A percentile compares a stretch with the other conserved stretches of the same genome.
Conservation (phyloP, 768 basidiomycete genomes). For the Daedaleopsis nitida region DNA sequence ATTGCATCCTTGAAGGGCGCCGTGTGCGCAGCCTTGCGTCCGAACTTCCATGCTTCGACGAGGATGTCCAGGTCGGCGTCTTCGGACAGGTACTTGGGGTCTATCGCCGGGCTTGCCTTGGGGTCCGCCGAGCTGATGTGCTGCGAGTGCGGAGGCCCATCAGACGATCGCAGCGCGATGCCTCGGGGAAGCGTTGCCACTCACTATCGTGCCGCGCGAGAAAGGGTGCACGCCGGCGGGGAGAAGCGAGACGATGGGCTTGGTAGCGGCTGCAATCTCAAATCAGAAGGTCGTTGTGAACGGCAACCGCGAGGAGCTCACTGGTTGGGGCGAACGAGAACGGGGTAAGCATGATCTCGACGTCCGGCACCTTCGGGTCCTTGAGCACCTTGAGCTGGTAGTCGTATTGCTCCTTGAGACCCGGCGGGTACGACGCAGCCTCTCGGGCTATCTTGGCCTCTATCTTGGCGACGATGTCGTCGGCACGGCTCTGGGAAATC, state of each 20-base stretch:
- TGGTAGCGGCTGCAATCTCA: too few species aligned
- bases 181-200: conserved; percentile 2
- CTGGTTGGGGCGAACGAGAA: conserved; percentile 7
- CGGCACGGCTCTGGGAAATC: conserved; percentile 1
- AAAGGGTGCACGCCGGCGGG: conserved; percentile 29
- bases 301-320: too few species aligned
- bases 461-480: neutral
- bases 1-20: conserved; percentile 1
- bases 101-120: conserved; percentile 25
- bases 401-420: conserved; percentile 28
- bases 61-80: conserved; percentile 31
- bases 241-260: too few species aligned
- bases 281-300: too few species aligned
- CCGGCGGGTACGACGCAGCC: conserved; percentile 9
- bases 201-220: conserved; percentile 34
- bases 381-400: conserved; percentile 26
- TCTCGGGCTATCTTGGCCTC: neutral
- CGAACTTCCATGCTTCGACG: conserved; percentile 31
- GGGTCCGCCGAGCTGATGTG: conserved; percentile 29
- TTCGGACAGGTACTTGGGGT: conserved; percentile 34
- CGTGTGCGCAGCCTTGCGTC: conserved; percentile 20
- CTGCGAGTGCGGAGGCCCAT: conserved; percentile 2
- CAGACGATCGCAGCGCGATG: neutral
- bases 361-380: conserved; percentile 19
- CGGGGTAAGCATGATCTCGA: conserved; percentile 26